phyloP scores from a whole-genome alignment of 2,329 filamentous ascomycete genomes.

The Trichoderma brevicompactum region DNA sequence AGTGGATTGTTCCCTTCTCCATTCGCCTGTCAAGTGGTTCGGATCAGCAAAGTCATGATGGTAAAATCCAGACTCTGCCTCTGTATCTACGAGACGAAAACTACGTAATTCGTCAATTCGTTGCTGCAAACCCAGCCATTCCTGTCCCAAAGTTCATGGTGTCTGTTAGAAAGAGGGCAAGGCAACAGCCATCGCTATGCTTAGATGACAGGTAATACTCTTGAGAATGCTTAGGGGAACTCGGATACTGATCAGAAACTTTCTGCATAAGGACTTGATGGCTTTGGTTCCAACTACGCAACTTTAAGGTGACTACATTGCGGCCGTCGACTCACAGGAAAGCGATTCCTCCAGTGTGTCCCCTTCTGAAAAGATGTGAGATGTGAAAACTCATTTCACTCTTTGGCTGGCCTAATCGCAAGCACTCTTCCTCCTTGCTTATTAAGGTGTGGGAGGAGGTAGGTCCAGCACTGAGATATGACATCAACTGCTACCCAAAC shows the following conservation, averaged over 20 bases:
- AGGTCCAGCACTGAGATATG: too few species aligned
- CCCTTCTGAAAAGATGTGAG: too few species aligned
- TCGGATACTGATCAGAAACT: neutral
- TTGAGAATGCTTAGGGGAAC: neutral
- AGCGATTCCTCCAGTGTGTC: neutral
- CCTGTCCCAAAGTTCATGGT: slow-evolving; percentile 38
- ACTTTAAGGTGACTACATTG: neutral
- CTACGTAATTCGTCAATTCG: slow-evolving; percentile 36
- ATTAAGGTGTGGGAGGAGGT: too few species aligned
- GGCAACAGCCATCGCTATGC: neutral
- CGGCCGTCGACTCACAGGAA: neutral
- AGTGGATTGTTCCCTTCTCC: neutral
- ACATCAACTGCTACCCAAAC: too few species aligned
- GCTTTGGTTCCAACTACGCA: neutral
- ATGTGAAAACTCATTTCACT: too few species aligned
- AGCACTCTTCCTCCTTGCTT: too few species aligned
- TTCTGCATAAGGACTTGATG: neutral
- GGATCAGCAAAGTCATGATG: neutral
- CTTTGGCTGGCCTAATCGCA: too few species aligned
- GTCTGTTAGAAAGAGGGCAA: slow-evolving; percentile 14
- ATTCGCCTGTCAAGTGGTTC: neutral
- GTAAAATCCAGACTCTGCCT: neutral
- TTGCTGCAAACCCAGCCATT: slow-evolving; percentile 37
- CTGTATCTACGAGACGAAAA: slow-evolving; percentile 30
- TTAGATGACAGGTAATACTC: neutral